Base-by-base conservation (phyloP, 2,329 filamentous ascomycete species). In the Verticillium nubilum region DNA sequence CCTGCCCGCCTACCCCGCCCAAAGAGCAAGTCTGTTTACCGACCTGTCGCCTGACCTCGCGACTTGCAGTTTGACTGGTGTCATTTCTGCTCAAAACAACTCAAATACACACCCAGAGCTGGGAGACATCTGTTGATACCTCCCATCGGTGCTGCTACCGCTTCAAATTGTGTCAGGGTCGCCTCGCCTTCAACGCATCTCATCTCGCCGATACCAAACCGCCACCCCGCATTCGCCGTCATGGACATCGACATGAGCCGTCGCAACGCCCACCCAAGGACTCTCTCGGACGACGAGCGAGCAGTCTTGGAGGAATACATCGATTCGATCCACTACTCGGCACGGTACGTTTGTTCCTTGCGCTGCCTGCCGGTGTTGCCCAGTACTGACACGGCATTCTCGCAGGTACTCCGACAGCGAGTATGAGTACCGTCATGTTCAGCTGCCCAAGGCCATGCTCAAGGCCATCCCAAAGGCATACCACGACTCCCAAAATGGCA, bases 361-460 rank as follows among this genome's bases (percentile, higher is more conserved):
- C n/a, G 33, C 37, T 52, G 59, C 31, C 55, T n/a, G 28, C 55
- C 26, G 25, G 5, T 26, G 47, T 9, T 9, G 25, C 47, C 5
- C 15, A 53, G 13, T 27, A 27, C 25, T 53, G 52, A 53, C 52
- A 27, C 27, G 25, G 31, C 27, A 63, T 66, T 64, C 15, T 52
- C 42, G 25, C 72, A 98, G 95, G 74, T 99, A 99, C 74, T 93
- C 89, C 28, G 95, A 99, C 71, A 88, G 86, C 76, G 86, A 95
- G 75, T 97, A 88, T 76, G 95, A 99, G 78, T 99, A 99, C 78
- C 91, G 95, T 65, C 95, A 99, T 76, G 95, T 99, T 60, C 93
- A 97, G 76, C 86, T 99, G 29, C 95, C 95, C 52, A 99, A 99
- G 78, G 88, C 92, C 67, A 99, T 99, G 95, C 87, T 99, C 65